Base-by-base conservation (phyloP, 1,284 basidiomycete species). In the Ganoderma multipileum region DNA sequence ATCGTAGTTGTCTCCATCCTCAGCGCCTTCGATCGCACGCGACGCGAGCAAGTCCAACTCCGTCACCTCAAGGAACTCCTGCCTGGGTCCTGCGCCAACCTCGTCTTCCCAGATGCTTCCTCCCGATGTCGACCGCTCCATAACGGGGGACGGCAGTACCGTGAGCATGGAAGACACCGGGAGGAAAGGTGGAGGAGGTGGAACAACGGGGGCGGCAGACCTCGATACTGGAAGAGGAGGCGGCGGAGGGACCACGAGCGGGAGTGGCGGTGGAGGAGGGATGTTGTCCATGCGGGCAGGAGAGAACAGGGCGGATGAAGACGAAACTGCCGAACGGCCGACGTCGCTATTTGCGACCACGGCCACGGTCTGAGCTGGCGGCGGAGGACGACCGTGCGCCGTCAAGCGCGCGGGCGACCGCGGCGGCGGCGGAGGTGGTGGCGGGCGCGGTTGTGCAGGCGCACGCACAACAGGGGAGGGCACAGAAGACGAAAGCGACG, bases 21-120 rank as follows among this genome's bases (percentile, higher is more conserved):
- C 78, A 36, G 83, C 75, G n/a, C 80, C 73, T 1, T 80, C 85
- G 23, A 85, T 83, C 16, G 90, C 75, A 3, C 83, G 81, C 26
- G 87, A 84, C 20, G 88, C 83, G 12, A 90, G 81, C 20, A 89
- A 74, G 76, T 92, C 91, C 61, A 91, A 77, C 75, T 91, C 90
- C 3, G 89, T 90, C 64, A 86, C 80, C 63, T 88, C 85, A 11
- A 82, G 79, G 68, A 80, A 76, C 58, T 74, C 73, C 4, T 23
- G 33, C 38, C 65, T 66, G 23, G 71, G 65, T 33, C 50, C 71
- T 8, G 50, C 63, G 20, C 38, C 47, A 12, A 52, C 38, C 26
- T 67, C 63, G 18, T 70, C 70, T 44, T 69, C 64, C 20, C 67
- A 52, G 23, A 69, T 66, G 41, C 73, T 69, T 33, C 69, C 67